Conservation (phyloP, 495 filamentous ascomycete genomes). For the Usnea hakonensis region DNA sequence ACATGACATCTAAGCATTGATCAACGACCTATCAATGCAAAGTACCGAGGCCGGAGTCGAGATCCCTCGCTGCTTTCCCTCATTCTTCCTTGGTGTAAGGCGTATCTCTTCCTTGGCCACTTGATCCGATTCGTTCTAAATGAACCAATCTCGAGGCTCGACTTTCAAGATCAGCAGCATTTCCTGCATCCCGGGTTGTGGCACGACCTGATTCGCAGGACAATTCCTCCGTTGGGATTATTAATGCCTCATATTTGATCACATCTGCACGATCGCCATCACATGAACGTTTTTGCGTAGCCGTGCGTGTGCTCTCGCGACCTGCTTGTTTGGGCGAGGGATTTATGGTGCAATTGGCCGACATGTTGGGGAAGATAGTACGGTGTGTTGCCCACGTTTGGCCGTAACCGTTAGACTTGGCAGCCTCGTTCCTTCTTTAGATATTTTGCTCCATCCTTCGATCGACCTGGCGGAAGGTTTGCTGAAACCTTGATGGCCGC, state of each 20-base stretch:
- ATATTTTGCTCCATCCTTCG: not conserved
- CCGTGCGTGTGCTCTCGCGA: not conserved
- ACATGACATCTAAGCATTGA: not conserved
- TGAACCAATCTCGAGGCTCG: not conserved
- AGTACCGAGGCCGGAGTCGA: not conserved
- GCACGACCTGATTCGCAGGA: constrained; percentile 18
- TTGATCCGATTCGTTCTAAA: constrained; percentile 1
- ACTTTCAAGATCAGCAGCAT: constrained; percentile 11
- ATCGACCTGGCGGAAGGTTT: not conserved
- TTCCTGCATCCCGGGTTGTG: constrained; percentile 13
- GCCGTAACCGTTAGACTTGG: not conserved
- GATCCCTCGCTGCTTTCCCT: no score
- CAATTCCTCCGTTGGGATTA: constrained; percentile 3
- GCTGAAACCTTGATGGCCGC: not conserved
- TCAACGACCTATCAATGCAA: not conserved
- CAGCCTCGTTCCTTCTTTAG: not conserved
- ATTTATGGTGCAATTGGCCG: not conserved
- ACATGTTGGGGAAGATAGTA: not conserved
- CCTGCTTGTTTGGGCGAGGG: not conserved
- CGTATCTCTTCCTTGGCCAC: not conserved
- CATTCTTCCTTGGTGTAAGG: not conserved
- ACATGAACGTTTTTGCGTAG: constrained; percentile 14
- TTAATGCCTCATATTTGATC: not conserved
- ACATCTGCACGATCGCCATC: constrained; percentile 7
- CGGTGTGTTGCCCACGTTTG: not conserved